A percentile compares a stretch with the other conserved stretches of the same genome.
Evolutionary conservation across 805 yeast genomes (phyloP).

Genomic region (Lachancea meyersii): DNA sequence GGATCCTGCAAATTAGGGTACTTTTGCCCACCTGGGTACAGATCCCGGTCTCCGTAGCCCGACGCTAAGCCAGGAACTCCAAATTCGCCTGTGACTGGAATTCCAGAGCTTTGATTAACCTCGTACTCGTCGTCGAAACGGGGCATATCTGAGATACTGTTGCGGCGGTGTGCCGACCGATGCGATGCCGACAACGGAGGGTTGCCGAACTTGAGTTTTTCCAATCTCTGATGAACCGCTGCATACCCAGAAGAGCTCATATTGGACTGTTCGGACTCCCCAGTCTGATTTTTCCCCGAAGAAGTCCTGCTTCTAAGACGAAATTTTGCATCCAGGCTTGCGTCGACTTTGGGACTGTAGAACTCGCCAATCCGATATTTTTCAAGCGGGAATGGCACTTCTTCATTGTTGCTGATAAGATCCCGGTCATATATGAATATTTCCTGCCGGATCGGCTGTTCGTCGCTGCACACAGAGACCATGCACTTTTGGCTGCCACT

Average conservation of each 20-base stretch:
- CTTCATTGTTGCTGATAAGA: constrained; percentile 3
- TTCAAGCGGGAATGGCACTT: constrained; percentile 11
- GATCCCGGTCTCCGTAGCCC: constrained; percentile 31
- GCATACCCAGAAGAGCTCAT: not conserved
- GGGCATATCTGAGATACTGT: constrained; percentile 25
- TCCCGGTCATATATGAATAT: constrained; percentile 15
- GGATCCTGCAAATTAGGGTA: constrained; percentile 21
- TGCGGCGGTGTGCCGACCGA: not conserved
- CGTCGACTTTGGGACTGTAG: constrained; percentile 1
- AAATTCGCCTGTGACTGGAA: constrained; percentile 11
- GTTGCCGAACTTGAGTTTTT: constrained; percentile 7
- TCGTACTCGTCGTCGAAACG: constrained; percentile 34
- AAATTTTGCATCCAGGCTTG: constrained; percentile 7
- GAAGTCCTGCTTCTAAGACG: not conserved
- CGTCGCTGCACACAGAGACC: constrained; percentile 14
- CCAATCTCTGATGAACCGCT: constrained; percentile 6
- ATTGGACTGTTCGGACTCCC: not conserved
- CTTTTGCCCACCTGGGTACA: constrained; percentile 31
- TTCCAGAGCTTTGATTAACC: constrained; percentile 15
- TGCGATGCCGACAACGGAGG: not conserved
- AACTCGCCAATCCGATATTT: constrained; percentile 5
- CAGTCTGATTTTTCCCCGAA: not conserved
- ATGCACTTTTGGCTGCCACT: constrained; percentile 13
- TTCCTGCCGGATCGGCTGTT: constrained; percentile 14
- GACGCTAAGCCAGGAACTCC: constrained; percentile 13